These are phyloP conservation scores for Tylopilus felleus DNA, from an alignment of 768 basidiomycete genomes.

Conservation along the genomic window DNA sequence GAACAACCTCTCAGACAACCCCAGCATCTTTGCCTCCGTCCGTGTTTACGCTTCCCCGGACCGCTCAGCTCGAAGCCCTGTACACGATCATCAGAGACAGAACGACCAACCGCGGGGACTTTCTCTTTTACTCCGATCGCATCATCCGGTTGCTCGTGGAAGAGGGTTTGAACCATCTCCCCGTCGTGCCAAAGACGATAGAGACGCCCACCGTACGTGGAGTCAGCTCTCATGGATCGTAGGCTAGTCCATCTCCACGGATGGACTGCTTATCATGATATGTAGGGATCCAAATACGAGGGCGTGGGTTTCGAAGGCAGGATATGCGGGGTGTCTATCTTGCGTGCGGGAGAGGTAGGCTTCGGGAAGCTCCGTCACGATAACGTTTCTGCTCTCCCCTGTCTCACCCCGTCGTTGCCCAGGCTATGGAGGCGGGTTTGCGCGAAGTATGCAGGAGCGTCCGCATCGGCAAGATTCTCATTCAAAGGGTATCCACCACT, in stretches of 20 bases:
- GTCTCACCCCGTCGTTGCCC: not conserved
- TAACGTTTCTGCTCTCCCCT: not conserved
- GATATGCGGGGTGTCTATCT: conserved; percentile 94
- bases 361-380: not conserved
- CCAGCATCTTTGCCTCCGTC: conserved; percentile 60
- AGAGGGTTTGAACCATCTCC: conserved; percentile 85
- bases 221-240: not conserved
- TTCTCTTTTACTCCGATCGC: conserved; percentile 92
- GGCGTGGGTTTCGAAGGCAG: conserved; percentile 96
- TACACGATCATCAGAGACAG: conserved; percentile 94
- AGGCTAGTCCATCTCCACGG: not conserved
- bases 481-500: conserved; percentile 71
- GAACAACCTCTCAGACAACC: conserved; percentile 32
- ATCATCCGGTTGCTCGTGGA: conserved; percentile 84
- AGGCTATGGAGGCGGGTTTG: conserved; percentile 98
- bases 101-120: conserved; percentile 86
- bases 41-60: conserved; percentile 87
- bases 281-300: conserved; percentile 73
- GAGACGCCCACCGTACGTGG: conserved; percentile 75
- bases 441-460: conserved; percentile 93
- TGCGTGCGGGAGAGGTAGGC: conserved; percentile 86
- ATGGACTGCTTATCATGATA: not conserved
- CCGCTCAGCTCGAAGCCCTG: conserved; percentile 89
- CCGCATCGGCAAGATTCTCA: conserved; percentile 96
- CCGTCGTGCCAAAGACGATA: conserved; percentile 71